Base-by-base conservation (phyloP, 2,329 filamentous ascomycete genomes). In the Xylaria sp. region DNA sequence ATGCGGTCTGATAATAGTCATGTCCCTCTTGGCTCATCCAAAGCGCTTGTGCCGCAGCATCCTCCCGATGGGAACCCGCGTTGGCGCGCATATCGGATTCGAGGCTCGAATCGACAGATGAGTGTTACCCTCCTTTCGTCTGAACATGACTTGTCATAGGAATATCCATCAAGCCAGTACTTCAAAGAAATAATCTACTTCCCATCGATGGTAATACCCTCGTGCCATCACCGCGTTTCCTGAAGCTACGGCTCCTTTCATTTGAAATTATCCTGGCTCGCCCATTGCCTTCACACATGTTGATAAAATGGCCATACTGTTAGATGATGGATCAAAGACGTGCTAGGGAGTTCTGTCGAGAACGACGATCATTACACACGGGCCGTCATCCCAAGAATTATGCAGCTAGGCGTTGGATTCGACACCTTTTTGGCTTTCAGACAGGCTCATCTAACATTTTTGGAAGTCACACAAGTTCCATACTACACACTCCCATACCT, bases 51-150 rank as follows among this genome's bases (percentile, higher is more conserved):
- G 20, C 56, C 48, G 49, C 67, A 36, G 64, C 61, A 61, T 25
- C 33, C 41, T 70, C 48, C 69, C 67, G 69, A 70, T 65, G 55
- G 62, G 41, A 67, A 60, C 69, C 64, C 48, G 64, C 57, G 13
- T 69, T 64, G 59, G 58, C 60, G 41, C 49, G 43, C 48, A 36
- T 57, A 46, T 48, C 49, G 18, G 48, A 52, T 56, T 48, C 23
- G 63, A 36, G 9, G 36, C n/a, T 61, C 48, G 41, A 28, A 41
- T 15, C 49, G 23, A 57, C 28, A 43, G 12, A 43, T 39, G 25
- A 18, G 61, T 62, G 48, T 49, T 51, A 65, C 61, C 57, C 41
- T 49, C 36, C 5, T 36, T 31, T 41, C 23, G n/a, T 39, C 25
- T 23, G 13, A 23, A 25, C 12, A 20, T 49, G 48, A 56, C 36